These are phyloP conservation scores for Bassia scoparia DNA, from an alignment of 148 eudicot species.

Conservation along the genomic window DNA sequence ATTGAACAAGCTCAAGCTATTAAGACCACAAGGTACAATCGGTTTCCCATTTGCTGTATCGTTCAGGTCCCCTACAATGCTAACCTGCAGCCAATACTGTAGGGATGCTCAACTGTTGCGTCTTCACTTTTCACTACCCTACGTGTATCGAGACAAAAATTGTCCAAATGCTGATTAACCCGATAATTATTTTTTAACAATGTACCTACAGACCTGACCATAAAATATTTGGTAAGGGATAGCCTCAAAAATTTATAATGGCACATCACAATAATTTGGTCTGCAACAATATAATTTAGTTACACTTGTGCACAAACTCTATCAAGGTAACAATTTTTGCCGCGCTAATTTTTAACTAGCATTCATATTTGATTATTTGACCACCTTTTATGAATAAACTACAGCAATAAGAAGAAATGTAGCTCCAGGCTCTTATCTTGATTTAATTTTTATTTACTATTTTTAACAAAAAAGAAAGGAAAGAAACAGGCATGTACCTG, in stretches of 20 bases:
- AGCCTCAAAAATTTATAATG: too few relatives aligned
- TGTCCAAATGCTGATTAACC: not conserved
- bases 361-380: not conserved
- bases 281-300: too few relatives aligned
- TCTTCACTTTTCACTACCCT: conserved; percentile 89
- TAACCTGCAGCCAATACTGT: conserved; percentile 28
- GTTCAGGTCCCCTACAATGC: conserved; percentile 62
- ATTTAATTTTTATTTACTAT: too few relatives aligned
- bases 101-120: conserved; percentile 44
- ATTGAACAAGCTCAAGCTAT: conserved; percentile 97
- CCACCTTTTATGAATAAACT: not conserved
- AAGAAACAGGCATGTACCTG: conserved; percentile 46
- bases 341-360: too few relatives aligned
- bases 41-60: conserved; percentile 31
- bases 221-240: not conserved
- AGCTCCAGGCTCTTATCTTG: not conserved
- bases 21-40: conserved; percentile 92
- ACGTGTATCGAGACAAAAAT: not conserved
- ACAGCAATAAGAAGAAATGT: not conserved
- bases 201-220: not conserved
- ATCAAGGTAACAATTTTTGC: too few relatives aligned
- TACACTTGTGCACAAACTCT: too few relatives aligned
- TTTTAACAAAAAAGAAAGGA: too few relatives aligned
- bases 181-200: not conserved
- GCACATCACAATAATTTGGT: too few relatives aligned